These are phyloP conservation scores for Trematosphaeria pertusa DNA, from an alignment of 2,329 filamentous ascomycete genomes.

Conservation along the genomic window DNA sequence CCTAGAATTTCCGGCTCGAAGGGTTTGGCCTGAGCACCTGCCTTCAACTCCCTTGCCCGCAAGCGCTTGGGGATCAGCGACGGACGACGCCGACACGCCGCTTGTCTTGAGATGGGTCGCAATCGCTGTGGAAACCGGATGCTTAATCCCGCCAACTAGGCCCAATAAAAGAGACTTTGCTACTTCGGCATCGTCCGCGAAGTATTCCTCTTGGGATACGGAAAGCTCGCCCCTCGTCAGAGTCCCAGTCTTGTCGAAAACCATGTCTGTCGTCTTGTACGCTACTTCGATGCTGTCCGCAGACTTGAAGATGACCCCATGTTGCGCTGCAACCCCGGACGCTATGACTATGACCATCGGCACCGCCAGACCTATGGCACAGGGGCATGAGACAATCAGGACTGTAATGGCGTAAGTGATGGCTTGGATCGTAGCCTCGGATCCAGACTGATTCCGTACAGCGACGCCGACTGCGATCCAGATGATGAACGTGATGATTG, in stretches of 20 bases:
- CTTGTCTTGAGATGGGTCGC: slow-evolving; percentile 48
- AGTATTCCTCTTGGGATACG: slow-evolving; percentile 41
- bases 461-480: slow-evolving; percentile 68
- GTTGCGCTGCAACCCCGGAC: slow-evolving; percentile 68
- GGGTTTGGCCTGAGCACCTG: slow-evolving; percentile 23
- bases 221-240: slow-evolving; percentile 65
- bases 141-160: slow-evolving; percentile 54
- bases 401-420: slow-evolving; percentile 77
- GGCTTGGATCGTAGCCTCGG: slow-evolving; percentile 64
- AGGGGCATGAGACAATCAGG: slow-evolving; percentile 80
- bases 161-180: slow-evolving; percentile 39
- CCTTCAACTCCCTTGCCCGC: slow-evolving; percentile 56
- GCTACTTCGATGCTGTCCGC: slow-evolving; percentile 68
- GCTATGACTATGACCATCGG: slow-evolving; percentile 82
- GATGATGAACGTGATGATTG: slow-evolving; percentile 65
- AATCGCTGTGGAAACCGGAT: slow-evolving; percentile 62
- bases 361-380: slow-evolving; percentile 76
- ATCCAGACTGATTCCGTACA: slow-evolving; percentile 44
- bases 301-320: slow-evolving; percentile 75
- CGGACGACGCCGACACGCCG: slow-evolving; percentile 2
- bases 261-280: slow-evolving; percentile 67
- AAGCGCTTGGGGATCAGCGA: slow-evolving; percentile 42
- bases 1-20: slow-evolving; percentile 57
- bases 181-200: slow-evolving; percentile 8
- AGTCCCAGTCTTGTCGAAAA: slow-evolving; percentile 84